A percentile compares a stretch with the other conserved stretches of the same genome.
Conservation (phyloP, 352 stramenopile species). For the Globisporangium irregulare region DNA sequence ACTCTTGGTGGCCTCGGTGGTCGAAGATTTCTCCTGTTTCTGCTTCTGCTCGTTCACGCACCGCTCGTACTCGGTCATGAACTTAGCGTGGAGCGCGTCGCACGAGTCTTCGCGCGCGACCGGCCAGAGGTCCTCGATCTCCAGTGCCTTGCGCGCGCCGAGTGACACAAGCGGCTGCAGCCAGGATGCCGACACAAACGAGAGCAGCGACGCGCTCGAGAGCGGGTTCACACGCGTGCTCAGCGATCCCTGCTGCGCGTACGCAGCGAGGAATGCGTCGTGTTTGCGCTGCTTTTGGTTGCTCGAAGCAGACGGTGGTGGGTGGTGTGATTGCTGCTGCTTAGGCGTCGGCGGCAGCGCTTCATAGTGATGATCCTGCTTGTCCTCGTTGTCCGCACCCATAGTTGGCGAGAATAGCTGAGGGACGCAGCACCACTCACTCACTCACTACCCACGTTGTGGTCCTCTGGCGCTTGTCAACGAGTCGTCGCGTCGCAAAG, state of each 20-base stretch:
- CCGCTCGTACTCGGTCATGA: slow-evolving; percentile 9
- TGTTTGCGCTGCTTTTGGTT: background rate
- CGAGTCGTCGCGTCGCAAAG: too few relatives aligned
- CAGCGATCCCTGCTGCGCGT: slow-evolving; percentile 18
- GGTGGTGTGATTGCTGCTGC: background rate
- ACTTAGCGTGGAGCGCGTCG: slow-evolving; percentile 8
- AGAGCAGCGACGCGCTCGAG: slow-evolving; percentile 23
- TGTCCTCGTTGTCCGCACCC: background rate
- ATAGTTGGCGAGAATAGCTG: background rate
- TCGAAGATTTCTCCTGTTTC: background rate
- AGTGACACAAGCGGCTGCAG: slow-evolving; percentile 37
- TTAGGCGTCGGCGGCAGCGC: slow-evolving; percentile 5
- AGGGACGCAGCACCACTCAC: background rate
- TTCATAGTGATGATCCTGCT: background rate
- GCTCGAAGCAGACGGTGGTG: background rate
- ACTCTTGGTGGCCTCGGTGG: background rate
- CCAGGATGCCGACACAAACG: slow-evolving; percentile 28
- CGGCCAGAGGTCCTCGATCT: slow-evolving; percentile 13
- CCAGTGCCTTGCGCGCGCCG: slow-evolving; percentile 20
- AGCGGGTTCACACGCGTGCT: slow-evolving; percentile 27
- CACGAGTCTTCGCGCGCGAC: slow-evolving; percentile 10
- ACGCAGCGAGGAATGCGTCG: background rate
- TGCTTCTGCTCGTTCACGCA: background rate
- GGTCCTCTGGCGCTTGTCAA: too few relatives aligned
- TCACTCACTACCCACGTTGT: too few relatives aligned